Percentiles rank a stretch among this genome's conserved stretches.
phyloP scores from a whole-genome alignment of 2,329 filamentous ascomycete species.

The Blastomyces parvus region DNA sequence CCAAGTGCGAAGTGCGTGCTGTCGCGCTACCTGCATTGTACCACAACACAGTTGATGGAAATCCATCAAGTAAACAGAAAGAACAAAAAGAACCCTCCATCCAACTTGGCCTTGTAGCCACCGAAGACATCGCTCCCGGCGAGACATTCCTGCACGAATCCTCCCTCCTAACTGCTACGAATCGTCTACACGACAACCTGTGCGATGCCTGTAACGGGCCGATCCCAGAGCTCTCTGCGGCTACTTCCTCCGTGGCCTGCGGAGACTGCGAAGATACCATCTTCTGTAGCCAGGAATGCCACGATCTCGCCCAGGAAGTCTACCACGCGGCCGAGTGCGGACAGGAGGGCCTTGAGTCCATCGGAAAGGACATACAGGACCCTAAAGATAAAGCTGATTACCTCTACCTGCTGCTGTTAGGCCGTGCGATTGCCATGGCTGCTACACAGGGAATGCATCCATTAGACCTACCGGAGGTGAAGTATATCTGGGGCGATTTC shows the following conservation, averaged over 20 bases:
- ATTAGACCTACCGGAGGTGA: slow-evolving; percentile 50
- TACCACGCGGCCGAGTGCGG: slow-evolving; percentile 54
- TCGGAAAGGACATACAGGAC: slow-evolving; percentile 48
- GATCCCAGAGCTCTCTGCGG: slow-evolving; percentile 49
- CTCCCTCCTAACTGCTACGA: slow-evolving; percentile 80
- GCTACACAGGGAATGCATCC: slow-evolving; percentile 50
- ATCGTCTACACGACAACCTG: slow-evolving; percentile 71
- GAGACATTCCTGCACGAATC: slow-evolving; percentile 72
- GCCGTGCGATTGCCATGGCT: slow-evolving; percentile 52
- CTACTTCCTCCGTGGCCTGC: slow-evolving; percentile 38
- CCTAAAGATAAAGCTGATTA: slow-evolving; percentile 50
- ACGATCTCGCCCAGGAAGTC: slow-evolving; percentile 43
- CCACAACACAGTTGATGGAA: slow-evolving; percentile 22
- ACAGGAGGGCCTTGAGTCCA: slow-evolving; percentile 45
- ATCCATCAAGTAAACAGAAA: slow-evolving; percentile 14
- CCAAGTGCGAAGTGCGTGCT: slow-evolving; percentile 70
- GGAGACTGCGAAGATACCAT: slow-evolving; percentile 49
- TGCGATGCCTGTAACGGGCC: slow-evolving; percentile 81
- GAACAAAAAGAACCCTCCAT: slow-evolving; percentile 39
- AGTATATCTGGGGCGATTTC: slow-evolving; percentile 59
- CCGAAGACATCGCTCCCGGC: slow-evolving; percentile 64
- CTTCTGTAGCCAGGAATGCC: slow-evolving; percentile 51
- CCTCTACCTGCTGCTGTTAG: slow-evolving; percentile 51
- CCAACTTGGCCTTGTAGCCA: slow-evolving; percentile 86
- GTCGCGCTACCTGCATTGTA: slow-evolving; percentile 66